These are phyloP conservation scores for Antrodiella citrinella DNA, from an alignment of 768 basidiomycete species.

Conservation along the genomic window DNA sequence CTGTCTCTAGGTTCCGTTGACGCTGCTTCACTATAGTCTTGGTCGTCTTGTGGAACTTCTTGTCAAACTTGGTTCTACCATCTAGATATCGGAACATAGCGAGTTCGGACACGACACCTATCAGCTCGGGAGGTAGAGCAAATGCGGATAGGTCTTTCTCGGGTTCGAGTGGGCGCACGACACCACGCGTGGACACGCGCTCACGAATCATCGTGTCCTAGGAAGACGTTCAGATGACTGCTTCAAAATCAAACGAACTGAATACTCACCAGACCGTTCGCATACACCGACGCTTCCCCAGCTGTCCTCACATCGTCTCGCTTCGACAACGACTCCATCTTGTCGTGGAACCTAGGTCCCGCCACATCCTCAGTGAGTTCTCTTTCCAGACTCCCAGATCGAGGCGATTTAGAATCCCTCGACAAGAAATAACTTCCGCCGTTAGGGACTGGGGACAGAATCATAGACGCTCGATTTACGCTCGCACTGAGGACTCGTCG, in stretches of 20 bases:
- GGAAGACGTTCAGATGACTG: too few species aligned
- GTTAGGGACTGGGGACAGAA: conserved; percentile 3
- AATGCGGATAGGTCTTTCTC: conserved; percentile 60
- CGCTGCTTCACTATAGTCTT: conserved; percentile 60
- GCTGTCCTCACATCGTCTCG: conserved; percentile 31
- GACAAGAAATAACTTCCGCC: background rate
- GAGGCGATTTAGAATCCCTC: background rate
- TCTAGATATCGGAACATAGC: conserved; percentile 71
- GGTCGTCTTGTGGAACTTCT: conserved; percentile 52
- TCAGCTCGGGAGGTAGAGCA: conserved; percentile 49
- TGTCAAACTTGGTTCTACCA: conserved; percentile 50
- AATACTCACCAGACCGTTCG: conserved; percentile 34
- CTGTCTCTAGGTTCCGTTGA: conserved; percentile 47
- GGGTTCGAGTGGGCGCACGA: conserved; percentile 76
- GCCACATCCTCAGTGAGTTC: conserved; percentile 15
- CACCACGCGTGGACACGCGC: conserved; percentile 73
- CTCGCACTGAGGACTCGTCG: conserved; percentile 11
- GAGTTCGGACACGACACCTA: conserved; percentile 73
- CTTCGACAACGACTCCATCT: conserved; percentile 8
- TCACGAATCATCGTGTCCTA: conserved; percentile 79
- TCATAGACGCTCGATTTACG: conserved; percentile 8
- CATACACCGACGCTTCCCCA: conserved; percentile 57
- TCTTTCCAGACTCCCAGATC: background rate
- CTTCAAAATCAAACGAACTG: too few species aligned
- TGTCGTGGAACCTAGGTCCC: conserved; percentile 15